phyloP scores from a whole-genome alignment of 345 rosid species.

The Laguncularia racemosa region DNA sequence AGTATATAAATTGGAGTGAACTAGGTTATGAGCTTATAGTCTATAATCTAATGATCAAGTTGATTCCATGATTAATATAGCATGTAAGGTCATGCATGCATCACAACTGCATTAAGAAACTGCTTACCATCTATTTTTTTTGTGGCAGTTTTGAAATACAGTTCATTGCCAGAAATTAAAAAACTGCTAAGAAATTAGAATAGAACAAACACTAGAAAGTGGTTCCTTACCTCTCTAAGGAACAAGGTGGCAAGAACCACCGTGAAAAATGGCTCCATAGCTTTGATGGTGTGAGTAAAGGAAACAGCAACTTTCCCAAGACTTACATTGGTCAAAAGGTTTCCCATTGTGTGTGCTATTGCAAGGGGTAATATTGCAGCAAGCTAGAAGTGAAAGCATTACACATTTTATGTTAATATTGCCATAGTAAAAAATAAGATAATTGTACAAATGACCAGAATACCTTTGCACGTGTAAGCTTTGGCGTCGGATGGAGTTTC shows the following conservation, averaged over 20 bases:
- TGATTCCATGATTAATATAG: too few species aligned
- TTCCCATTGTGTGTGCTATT: conserved; percentile 71
- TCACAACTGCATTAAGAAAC: too few species aligned
- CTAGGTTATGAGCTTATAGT: too few species aligned
- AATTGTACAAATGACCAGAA: background rate
- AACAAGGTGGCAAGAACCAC: conserved; percentile 58
- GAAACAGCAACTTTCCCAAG: conserved; percentile 73
- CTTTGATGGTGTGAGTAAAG: conserved; percentile 90
- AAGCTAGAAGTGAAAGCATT: conserved; percentile 30
- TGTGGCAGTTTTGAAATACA: too few species aligned
- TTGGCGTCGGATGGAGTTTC: conserved; percentile 56
- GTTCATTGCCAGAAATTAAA: background rate
- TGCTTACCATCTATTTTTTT: too few species aligned
- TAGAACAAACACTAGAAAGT: background rate
- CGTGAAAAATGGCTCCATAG: conserved; percentile 91
- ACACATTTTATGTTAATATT: too few species aligned
- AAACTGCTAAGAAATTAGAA: background rate
- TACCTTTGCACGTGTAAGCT: conserved; percentile 64
- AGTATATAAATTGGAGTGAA: too few species aligned
- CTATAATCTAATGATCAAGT: too few species aligned
- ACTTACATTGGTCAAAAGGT: conserved; percentile 75
- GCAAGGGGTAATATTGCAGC: conserved; percentile 63
- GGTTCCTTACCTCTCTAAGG: conserved; percentile 48
- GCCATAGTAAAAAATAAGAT: background rate
- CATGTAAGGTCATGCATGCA: too few species aligned